Percentiles rank a stretch among this genome's conserved stretches.
phyloP scores from a whole-genome alignment of 176 grass and related monocot species.

The Otatea glauca region DNA sequence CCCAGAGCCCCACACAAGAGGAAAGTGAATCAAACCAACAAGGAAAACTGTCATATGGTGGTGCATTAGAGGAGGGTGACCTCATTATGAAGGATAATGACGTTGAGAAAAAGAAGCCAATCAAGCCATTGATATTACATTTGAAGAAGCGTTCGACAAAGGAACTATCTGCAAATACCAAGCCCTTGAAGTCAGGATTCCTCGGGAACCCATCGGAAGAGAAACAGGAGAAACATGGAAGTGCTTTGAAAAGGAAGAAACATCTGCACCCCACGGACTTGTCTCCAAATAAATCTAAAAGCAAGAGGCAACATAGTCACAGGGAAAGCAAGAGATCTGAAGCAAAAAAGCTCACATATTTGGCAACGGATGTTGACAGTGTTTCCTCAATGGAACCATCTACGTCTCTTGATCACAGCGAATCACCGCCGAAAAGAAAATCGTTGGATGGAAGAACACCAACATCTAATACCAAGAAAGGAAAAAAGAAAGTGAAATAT shows the following conservation, averaged over 20 bases:
- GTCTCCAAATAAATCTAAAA: conserved; percentile 64
- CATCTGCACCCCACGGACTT: conserved; percentile 34
- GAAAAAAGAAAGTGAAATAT: conserved; percentile 73
- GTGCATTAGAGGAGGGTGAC: conserved; percentile 43
- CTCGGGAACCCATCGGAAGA: conserved; percentile 53
- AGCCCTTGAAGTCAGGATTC: conserved; percentile 49
- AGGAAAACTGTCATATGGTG: conserved; percentile 51
- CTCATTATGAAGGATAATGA: conserved; percentile 38
- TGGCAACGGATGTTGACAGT: conserved; percentile 49
- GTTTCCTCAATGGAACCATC: conserved; percentile 64
- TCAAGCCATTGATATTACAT: conserved; percentile 42
- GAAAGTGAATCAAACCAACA: conserved; percentile 58
- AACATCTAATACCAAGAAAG: conserved; percentile 68
- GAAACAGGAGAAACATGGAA: conserved; percentile 54
- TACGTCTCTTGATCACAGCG: conserved; percentile 55
- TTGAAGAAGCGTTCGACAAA: conserved; percentile 54
- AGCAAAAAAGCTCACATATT: conserved; percentile 57
- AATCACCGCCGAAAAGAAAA: conserved; percentile 62
- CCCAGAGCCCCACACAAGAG: conserved; percentile 47
- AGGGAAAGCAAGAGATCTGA: conserved; percentile 55
- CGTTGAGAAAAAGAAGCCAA: conserved; percentile 51
- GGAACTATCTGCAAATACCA: conserved; percentile 47
- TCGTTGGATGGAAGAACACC: conserved; percentile 55
- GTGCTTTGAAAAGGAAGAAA: conserved; percentile 59
- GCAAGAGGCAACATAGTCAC: conserved; percentile 53